Conservation (phyloP, 2,329 filamentous ascomycete species). For the Onygena corvina region DNA sequence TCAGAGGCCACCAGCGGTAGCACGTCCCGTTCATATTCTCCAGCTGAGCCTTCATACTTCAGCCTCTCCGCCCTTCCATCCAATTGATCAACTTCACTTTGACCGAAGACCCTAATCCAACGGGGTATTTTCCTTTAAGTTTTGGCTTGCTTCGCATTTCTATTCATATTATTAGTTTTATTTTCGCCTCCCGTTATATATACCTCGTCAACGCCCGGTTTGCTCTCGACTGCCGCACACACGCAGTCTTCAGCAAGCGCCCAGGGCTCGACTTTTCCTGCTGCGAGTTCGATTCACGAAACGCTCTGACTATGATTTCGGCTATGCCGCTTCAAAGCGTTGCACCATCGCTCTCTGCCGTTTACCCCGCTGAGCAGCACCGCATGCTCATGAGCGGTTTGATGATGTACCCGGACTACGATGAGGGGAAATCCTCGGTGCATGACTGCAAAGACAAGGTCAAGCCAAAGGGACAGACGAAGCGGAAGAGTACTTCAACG, state of each 20-base stretch:
- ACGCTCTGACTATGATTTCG: slow-evolving; percentile 9
- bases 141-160: neutral
- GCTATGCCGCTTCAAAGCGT: slow-evolving; percentile 7
- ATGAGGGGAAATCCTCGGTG: neutral
- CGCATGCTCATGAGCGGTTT: neutral
- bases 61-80: slow-evolving; percentile 1
- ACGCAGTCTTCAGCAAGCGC: neutral
- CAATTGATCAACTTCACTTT: neutral
- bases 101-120: neutral
- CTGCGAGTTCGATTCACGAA: neutral
- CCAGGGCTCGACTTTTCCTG: slow-evolving; percentile 8
- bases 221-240: neutral
- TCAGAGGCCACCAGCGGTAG: neutral
- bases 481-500: neutral
- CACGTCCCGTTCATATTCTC: neutral
- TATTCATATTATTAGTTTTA: neutral
- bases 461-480: neutral
- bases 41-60: slow-evolving; percentile 4
- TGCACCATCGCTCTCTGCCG: neutral
- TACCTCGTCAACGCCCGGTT: neutral
- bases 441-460: neutral
- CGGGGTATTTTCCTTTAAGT: neutral
- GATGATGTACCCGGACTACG: neutral
- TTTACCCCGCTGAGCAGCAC: neutral
- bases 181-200: neutral